These are phyloP conservation scores for Ascobolus immersus DNA, from an alignment of 495 filamentous ascomycete genomes.

Conservation along the genomic window DNA sequence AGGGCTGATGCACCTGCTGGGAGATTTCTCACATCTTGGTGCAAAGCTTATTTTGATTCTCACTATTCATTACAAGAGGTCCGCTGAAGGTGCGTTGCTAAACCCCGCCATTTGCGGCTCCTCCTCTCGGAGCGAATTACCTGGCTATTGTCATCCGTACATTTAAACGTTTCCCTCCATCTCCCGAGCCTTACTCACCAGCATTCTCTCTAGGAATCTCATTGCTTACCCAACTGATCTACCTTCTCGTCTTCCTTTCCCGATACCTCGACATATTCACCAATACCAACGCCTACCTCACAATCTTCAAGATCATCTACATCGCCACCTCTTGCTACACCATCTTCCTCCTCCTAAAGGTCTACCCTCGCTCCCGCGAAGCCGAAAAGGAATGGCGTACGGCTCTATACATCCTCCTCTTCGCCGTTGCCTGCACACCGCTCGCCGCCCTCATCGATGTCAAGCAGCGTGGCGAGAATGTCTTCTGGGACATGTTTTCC, in stretches of 20 bases:
- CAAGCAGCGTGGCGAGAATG: not conserved
- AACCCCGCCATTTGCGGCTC: not conserved
- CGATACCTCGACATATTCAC: conserved; percentile 56
- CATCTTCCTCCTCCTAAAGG: conserved; percentile 58
- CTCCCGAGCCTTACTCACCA: not conserved
- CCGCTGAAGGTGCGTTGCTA: conserved; percentile 64
- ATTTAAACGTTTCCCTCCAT: not conserved
- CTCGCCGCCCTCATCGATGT: conserved; percentile 16
- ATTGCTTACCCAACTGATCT: conserved; percentile 79
- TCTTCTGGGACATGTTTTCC: conserved; percentile 12
- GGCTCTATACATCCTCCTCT: conserved; percentile 38
- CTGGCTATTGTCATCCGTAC: too few species aligned
- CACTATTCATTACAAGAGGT: conserved; percentile 68
- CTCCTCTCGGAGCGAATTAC: not conserved
- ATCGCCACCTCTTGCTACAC: conserved; percentile 66
- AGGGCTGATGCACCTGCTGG: too few species aligned
- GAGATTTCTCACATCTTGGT: conserved; percentile 54
- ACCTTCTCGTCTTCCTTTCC: conserved; percentile 59
- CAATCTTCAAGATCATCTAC: conserved; percentile 66
- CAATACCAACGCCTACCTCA: conserved; percentile 32
- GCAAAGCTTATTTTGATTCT: conserved; percentile 78
- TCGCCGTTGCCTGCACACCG: too few species aligned
- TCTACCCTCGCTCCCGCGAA: conserved; percentile 72
- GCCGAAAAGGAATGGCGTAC: conserved; percentile 78
- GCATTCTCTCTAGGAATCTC: conserved; percentile 40